Percentiles rank a stretch among this genome's conserved stretches.
These are phyloP conservation scores for Boehmeria nivea DNA, from an alignment of 306 rosid genomes.

Conservation along the genomic window DNA sequence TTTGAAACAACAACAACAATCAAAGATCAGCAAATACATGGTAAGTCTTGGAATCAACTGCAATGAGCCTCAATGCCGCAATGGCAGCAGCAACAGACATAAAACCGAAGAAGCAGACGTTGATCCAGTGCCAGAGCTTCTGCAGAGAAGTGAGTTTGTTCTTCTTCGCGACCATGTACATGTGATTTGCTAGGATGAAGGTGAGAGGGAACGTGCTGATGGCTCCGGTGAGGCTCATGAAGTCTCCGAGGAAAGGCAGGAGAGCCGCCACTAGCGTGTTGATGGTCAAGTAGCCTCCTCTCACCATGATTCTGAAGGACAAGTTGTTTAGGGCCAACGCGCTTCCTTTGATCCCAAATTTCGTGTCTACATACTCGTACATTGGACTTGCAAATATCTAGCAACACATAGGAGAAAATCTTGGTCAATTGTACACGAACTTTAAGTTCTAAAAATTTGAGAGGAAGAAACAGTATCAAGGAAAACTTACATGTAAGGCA, in stretches of 20 bases:
- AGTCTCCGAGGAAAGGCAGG: constrained; percentile 91
- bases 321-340: constrained; percentile 51
- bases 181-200: constrained; percentile 88
- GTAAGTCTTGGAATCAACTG: constrained; percentile 72
- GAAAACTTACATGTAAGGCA: constrained; percentile 62
- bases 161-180: constrained; percentile 77
- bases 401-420: too few relatives aligned
- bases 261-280: constrained; percentile 76
- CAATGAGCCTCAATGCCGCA: constrained; percentile 76
- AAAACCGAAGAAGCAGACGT: constrained; percentile 63
- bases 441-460: background rate
- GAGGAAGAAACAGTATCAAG: background rate
- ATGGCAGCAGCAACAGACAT: constrained; percentile 73
- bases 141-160: constrained; percentile 49
- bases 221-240: constrained; percentile 99
- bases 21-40: constrained; percentile 72
- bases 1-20: constrained; percentile 1
- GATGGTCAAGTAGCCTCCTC: constrained; percentile 77
- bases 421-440: too few relatives aligned
- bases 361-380: constrained; percentile 85
- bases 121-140: constrained; percentile 90
- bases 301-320: constrained; percentile 54
- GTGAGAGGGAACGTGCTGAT: constrained; percentile 92
- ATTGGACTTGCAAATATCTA: constrained; percentile 96
- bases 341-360: constrained; percentile 65